phyloP scores from a whole-genome alignment of 2,329 filamentous ascomycete genomes.

The Curvularia sp. region DNA sequence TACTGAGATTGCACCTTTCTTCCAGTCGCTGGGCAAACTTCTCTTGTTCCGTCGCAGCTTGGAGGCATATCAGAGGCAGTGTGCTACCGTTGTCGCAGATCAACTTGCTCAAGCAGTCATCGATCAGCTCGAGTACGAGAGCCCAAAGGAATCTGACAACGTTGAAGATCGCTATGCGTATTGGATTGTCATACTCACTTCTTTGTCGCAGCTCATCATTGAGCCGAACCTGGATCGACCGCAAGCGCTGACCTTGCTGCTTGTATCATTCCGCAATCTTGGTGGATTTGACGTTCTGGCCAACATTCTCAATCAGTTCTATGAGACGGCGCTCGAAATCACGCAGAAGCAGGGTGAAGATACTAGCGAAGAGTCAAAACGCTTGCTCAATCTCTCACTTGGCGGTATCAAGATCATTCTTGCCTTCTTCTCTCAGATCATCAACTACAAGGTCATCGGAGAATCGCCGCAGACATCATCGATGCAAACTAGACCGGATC shows the following conservation, averaged over 20 bases:
- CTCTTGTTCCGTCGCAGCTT: slow-evolving; percentile 76
- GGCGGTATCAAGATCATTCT: slow-evolving; percentile 81
- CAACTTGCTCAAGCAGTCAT: slow-evolving; percentile 76
- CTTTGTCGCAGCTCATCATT: slow-evolving; percentile 78
- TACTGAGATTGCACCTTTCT: slow-evolving; percentile 80
- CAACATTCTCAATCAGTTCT: slow-evolving; percentile 73
- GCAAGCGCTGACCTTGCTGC: slow-evolving; percentile 69
- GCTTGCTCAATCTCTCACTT: slow-evolving; percentile 57
- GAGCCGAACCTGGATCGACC: slow-evolving; percentile 63
- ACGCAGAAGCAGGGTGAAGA: slow-evolving; percentile 53
- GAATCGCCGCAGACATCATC: slow-evolving; percentile 72
- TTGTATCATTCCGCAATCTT: slow-evolving; percentile 84
- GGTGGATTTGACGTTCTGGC: slow-evolving; percentile 78
- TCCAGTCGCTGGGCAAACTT: slow-evolving; percentile 83
- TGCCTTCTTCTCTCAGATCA: slow-evolving; percentile 77
- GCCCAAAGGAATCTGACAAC: slow-evolving; percentile 57
- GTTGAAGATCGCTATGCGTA: slow-evolving; percentile 74
- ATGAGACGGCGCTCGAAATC: slow-evolving; percentile 61
- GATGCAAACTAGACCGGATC: slow-evolving; percentile 60
- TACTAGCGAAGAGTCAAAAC: slow-evolving; percentile 53
- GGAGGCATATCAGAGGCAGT: slow-evolving; percentile 69
- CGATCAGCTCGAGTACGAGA: slow-evolving; percentile 65
- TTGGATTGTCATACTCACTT: slow-evolving; percentile 80
- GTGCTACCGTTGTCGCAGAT: slow-evolving; percentile 66
- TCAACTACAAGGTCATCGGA: slow-evolving; percentile 78